Evolutionary conservation across 768 basidiomycete species (phyloP).

Genomic region (Lepiota venenata): DNA sequence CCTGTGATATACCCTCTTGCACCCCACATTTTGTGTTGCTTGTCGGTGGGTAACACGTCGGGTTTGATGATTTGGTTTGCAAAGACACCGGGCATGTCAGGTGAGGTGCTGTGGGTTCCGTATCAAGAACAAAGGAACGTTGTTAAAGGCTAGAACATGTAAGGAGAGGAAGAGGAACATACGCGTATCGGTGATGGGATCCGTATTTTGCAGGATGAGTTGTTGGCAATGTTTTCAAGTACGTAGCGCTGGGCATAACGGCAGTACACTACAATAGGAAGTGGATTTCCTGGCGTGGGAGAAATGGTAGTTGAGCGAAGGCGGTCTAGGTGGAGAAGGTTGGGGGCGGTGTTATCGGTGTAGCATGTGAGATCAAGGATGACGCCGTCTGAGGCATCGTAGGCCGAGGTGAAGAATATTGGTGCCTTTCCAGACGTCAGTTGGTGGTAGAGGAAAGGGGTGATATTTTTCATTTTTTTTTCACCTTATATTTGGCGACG

Average conservation of each 20-base stretch:
- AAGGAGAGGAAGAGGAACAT: too few relatives aligned
- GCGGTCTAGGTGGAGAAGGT: conserved; percentile 4
- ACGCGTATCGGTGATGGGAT: background rate
- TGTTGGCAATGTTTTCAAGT: background rate
- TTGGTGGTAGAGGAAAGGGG: too few relatives aligned
- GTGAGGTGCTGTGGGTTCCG: background rate
- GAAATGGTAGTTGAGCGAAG: background rate
- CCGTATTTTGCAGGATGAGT: background rate
- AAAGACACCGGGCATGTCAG: conserved; percentile 1
- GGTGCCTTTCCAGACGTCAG: background rate
- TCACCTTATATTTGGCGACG: background rate
- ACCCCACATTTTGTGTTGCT: background rate
- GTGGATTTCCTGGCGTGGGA: background rate
- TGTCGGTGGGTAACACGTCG: background rate
- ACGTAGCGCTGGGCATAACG: background rate
- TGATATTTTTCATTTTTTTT: too few relatives aligned
- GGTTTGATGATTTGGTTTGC: conserved; percentile 3
- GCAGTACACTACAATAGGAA: background rate
- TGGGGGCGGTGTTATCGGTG: background rate
- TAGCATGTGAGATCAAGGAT: conserved; percentile 7
- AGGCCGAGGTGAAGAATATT: conserved; percentile 1
- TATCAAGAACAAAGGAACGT: background rate
- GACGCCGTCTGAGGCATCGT: conserved; percentile 2
- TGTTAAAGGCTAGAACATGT: too few relatives aligned
- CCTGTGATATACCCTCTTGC: conserved; percentile 5